Percentiles rank a stretch among this genome's conserved stretches.
Evolutionary conservation across 2,329 filamentous ascomycete genomes (phyloP).

Genomic region (Botrytis cinerea): DNA sequence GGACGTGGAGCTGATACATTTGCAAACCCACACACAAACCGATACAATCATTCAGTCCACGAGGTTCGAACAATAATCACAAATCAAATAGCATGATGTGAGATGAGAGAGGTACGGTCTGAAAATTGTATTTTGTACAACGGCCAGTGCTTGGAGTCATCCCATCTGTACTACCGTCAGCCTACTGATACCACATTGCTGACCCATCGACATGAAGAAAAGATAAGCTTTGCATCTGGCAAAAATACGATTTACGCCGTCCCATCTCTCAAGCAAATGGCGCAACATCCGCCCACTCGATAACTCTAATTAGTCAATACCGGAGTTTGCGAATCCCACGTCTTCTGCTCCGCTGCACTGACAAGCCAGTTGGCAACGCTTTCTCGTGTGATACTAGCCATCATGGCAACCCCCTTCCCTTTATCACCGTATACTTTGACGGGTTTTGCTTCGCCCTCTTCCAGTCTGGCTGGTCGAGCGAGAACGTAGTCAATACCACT

Average conservation of each 20-base stretch:
- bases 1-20: not conserved
- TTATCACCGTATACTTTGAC: conserved; percentile 28
- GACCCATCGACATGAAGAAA: not conserved
- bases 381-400: conserved; percentile 29
- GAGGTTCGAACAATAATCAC: not conserved
- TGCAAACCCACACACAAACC: not conserved
- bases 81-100: not conserved
- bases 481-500: conserved; percentile 30
- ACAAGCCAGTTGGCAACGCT: conserved; percentile 52
- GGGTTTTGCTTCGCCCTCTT: conserved; percentile 23
- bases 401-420: conserved; percentile 27
- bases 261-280: not conserved
- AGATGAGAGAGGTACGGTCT: not conserved
- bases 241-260: not conserved
- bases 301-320: conserved; percentile 10
- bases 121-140: not conserved
- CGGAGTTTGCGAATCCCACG: conserved; percentile 15
- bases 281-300: not conserved
- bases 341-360: conserved; percentile 45
- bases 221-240: not conserved
- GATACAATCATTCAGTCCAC: not conserved
- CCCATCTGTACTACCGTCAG: not conserved
- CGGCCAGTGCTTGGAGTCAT: not conserved
- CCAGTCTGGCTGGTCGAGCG: conserved; percentile 29
- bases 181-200: not conserved